These are phyloP conservation scores for Lepiota subincarnata DNA, from an alignment of 768 basidiomycete species.

Conservation along the genomic window DNA sequence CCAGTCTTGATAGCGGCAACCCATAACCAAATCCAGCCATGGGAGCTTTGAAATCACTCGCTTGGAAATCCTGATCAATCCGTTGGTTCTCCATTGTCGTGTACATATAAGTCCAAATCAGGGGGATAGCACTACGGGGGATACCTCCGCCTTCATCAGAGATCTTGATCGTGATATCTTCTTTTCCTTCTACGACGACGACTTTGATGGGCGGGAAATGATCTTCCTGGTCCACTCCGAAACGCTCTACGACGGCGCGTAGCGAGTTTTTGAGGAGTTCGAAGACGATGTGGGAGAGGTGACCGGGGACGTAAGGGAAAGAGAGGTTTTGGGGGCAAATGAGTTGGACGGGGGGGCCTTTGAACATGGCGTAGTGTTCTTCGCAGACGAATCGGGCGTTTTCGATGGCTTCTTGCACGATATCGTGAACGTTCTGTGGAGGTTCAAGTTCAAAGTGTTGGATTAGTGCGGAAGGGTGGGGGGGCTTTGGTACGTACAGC, in stretches of 20 bases:
- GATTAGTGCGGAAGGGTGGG: too few species aligned
- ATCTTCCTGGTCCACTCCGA: conserved; percentile 76
- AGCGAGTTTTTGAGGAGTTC: conserved; percentile 97
- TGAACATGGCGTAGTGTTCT: conserved; percentile 95
- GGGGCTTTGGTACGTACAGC: conserved; percentile 66
- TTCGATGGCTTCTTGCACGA: conserved; percentile 97
- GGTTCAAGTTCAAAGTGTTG: too few species aligned
- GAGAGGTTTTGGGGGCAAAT: conserved; percentile 84
- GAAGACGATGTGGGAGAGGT: conserved; percentile 94
- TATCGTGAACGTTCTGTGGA: conserved; percentile 85
- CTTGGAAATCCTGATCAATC: conserved; percentile 75
- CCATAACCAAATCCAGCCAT: conserved; percentile 99
- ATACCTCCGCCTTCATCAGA: conserved; percentile 97
- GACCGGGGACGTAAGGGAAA: conserved; percentile 95
- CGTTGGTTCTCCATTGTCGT: conserved; percentile 77
- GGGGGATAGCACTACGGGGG: conserved; percentile 78
- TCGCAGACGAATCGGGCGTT: conserved; percentile 94
- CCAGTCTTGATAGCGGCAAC: conserved; percentile 85
- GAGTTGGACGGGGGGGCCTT: conserved; percentile 92
- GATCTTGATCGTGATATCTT: conserved; percentile 99
- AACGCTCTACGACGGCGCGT: conserved; percentile 92
- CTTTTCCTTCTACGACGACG: conserved; percentile 93
- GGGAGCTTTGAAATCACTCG: conserved; percentile 91
- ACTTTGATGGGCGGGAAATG: conserved; percentile 89
- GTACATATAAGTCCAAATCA: conserved; percentile 99